Conservation (phyloP, 106 monocot genomes). For the Dendrobium chrysotoxum region DNA sequence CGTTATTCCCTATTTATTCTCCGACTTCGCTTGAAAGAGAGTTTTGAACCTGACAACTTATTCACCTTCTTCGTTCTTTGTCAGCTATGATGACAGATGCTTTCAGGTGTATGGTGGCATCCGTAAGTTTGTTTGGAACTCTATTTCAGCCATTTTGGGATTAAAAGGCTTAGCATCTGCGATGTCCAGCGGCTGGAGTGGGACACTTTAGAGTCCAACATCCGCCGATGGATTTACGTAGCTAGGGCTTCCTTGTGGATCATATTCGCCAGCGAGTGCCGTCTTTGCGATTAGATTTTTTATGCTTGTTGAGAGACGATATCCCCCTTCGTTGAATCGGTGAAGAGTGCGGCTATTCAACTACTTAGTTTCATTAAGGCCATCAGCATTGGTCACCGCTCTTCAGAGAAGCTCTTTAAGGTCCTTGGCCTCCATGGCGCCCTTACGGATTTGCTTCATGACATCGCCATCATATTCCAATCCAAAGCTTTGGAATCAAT, state of each 20-base stretch:
- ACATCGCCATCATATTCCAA: constrained; percentile 34
- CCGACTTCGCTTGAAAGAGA: no score
- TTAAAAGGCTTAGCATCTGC: constrained; percentile 67
- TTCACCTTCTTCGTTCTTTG: no score
- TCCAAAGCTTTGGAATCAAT: constrained; percentile 42
- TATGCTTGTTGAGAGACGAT: no score
- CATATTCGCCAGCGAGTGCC: constrained; percentile 62
- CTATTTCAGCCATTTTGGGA: constrained; percentile 54
- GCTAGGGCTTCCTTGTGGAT: constrained; percentile 46
- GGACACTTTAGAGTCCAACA: constrained; percentile 51
- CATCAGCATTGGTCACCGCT: constrained; percentile 57
- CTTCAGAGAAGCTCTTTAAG: constrained; percentile 76
- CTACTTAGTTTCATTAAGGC: no score
- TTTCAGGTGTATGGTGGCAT: constrained; percentile 62
- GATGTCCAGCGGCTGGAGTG: constrained; percentile 68
- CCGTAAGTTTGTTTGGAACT: constrained; percentile 63
- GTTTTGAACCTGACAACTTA: no score
- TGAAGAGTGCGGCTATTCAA: no score
- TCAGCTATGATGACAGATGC: constrained; percentile 58
- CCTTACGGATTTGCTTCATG: constrained; percentile 47
- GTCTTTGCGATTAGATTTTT: constrained; percentile 41
- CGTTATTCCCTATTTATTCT: no score
- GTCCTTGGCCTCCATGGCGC: constrained; percentile 61
- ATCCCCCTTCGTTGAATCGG: no score
- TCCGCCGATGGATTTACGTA: constrained; percentile 79